Evolutionary conservation across 768 basidiomycete species (phyloP).

Genomic region (Austroboletus eburneus): DNA sequence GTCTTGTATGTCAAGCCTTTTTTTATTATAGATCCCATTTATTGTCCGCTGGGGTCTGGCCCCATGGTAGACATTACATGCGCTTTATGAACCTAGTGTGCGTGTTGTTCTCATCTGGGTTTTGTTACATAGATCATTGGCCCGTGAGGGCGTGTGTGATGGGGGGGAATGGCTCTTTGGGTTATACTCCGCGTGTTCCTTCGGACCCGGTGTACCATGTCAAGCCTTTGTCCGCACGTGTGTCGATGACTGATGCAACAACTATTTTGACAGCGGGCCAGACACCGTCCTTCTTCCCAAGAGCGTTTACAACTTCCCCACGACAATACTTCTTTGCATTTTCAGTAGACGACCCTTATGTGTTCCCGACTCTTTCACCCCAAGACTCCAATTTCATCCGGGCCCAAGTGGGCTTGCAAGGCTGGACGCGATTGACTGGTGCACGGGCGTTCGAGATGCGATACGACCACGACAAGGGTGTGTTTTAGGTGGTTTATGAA

Average conservation of each 20-base stretch:
- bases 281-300: slow-evolving; percentile 88
- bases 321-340: slow-evolving; percentile 94
- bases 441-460: slow-evolving; percentile 69
- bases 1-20: slow-evolving; percentile 59
- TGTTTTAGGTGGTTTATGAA: slow-evolving; percentile 83
- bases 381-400: slow-evolving; percentile 78
- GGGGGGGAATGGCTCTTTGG: no score
- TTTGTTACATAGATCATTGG: no score
- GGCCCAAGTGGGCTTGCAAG: slow-evolving; percentile 96
- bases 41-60: no score
- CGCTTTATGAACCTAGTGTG: no score
- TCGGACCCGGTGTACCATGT: no score
- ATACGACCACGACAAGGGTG: slow-evolving; percentile 84
- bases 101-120: no score
- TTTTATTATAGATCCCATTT: no score
- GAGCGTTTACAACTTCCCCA: slow-evolving; percentile 96
- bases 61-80: no score
- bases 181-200: no score
- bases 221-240: no score
- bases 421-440: slow-evolving; percentile 85
- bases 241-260: slow-evolving; percentile 1
- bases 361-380: slow-evolving; percentile 72
- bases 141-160: no score
- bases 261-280: slow-evolving; percentile 59
- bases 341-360: slow-evolving; percentile 83